A percentile compares a stretch with the other conserved stretches of the same genome.
Conservation (phyloP, 2,329 filamentous ascomycete genomes). For the Xylariaceae sp. region DNA sequence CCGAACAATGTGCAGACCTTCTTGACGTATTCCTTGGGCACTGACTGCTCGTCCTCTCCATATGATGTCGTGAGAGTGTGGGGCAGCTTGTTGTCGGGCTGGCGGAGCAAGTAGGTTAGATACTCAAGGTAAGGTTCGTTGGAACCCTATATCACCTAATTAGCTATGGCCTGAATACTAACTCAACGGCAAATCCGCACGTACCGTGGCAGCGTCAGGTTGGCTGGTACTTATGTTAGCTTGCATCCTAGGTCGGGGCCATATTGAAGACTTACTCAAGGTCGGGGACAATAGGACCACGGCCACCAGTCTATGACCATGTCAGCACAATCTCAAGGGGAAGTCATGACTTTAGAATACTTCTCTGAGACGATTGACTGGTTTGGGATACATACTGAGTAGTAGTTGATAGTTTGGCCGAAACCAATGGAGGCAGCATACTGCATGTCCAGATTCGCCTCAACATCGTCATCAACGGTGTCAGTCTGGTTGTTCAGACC, state of each 20-base stretch:
- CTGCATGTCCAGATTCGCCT: conserved; percentile 66
- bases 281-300: conserved; percentile 57
- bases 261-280: conserved; percentile 41
- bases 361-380: not conserved
- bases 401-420: conserved; percentile 10
- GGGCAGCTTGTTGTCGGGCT: conserved; percentile 34
- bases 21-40: conserved; percentile 34
- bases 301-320: conserved; percentile 62
- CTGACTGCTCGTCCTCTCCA: conserved; percentile 37
- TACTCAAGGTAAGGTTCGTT: conserved; percentile 45
- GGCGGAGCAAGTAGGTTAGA: conserved; percentile 35
- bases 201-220: conserved; percentile 29
- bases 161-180: conserved; percentile 15
- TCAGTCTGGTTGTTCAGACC: conserved; percentile 57
- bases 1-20: conserved; percentile 38
- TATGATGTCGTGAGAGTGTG: conserved; percentile 37
- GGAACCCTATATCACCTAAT: conserved; percentile 48
- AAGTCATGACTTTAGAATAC: not conserved
- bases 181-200: conserved; percentile 3
- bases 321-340: conserved; percentile 53
- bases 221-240: conserved; percentile 25
- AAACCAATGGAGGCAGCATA: conserved; percentile 40
- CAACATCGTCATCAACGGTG: conserved; percentile 46
- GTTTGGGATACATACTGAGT: conserved; percentile 9
- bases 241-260: conserved; percentile 14